A percentile compares a stretch with the other conserved stretches of the same genome.
These are phyloP conservation scores for Xylaria castorea DNA, from an alignment of 495 filamentous ascomycete species.

Conservation along the genomic window DNA sequence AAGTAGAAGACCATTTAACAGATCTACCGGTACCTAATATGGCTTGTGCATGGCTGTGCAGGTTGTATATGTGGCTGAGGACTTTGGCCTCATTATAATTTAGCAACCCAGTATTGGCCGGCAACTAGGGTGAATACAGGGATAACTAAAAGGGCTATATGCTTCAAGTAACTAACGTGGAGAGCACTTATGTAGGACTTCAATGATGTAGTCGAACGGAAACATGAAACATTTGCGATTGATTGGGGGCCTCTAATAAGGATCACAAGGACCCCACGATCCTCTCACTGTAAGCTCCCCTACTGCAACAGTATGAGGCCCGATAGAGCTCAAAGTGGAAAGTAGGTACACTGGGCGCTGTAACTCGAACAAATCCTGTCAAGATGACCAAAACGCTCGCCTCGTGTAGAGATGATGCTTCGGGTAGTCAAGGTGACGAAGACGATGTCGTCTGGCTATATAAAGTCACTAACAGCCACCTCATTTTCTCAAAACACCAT, in stretches of 20 bases:
- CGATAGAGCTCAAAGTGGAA: neutral
- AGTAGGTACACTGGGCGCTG: neutral
- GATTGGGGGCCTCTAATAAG: neutral
- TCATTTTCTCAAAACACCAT: neutral
- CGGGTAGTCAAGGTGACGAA: neutral
- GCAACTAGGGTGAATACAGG: neutral
- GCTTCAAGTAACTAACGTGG: neutral
- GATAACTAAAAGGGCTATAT: neutral
- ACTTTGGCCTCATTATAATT: too few species aligned
- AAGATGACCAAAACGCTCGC: neutral
- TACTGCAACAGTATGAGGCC: neutral
- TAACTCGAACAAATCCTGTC: neutral
- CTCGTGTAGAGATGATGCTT: neutral
- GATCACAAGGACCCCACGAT: constrained; percentile 3
- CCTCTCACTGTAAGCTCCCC: neutral
- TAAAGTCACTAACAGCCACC: neutral
- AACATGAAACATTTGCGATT: neutral
- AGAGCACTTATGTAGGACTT: neutral
- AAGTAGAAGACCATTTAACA: neutral
- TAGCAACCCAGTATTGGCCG: neutral
- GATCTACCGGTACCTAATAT: neutral
- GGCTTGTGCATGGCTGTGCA: neutral
- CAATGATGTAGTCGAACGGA: neutral
- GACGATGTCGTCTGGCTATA: neutral
- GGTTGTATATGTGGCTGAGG: neutral